A percentile compares a stretch with the other conserved stretches of the same genome.
Conservation (phyloP, 2,329 filamentous ascomycete genomes). For the Pseudogymnoascus verrucosus region DNA sequence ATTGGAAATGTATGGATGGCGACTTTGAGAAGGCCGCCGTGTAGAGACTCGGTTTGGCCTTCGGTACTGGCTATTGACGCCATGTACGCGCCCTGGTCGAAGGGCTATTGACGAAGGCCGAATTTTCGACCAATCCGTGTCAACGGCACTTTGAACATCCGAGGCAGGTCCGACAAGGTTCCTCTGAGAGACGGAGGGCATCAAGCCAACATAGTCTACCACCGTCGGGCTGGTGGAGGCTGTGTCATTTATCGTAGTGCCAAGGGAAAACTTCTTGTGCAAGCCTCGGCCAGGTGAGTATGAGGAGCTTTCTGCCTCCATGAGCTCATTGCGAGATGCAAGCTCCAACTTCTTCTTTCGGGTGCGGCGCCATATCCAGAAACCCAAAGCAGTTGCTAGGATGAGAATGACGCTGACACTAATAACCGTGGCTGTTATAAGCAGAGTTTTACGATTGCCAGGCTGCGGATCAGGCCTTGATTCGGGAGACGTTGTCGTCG, state of each 20-base stretch:
- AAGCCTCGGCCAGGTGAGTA: neutral
- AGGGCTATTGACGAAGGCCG: neutral
- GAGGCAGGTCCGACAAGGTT: neutral
- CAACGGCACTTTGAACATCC: neutral
- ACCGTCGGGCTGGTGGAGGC: neutral
- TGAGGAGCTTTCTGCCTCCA: neutral
- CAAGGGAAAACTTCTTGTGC: neutral
- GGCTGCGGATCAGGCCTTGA: neutral
- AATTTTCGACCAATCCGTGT: neutral
- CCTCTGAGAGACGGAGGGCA: neutral
- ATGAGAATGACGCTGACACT: neutral
- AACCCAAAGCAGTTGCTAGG: neutral
- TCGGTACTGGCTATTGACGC: neutral
- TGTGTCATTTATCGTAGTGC: neutral
- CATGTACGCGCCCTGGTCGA: neutral
- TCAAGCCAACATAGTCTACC: neutral
- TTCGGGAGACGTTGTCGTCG: neutral
- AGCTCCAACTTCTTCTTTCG: neutral
- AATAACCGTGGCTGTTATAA: neutral
- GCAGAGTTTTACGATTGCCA: neutral
- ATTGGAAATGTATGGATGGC: neutral
- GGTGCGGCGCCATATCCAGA: neutral
- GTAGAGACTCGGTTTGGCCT: neutral
- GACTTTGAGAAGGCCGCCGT: neutral
- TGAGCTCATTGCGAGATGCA: neutral